Base-by-base conservation (phyloP, 495 filamentous ascomycete genomes). In the Physcia stellaris region DNA sequence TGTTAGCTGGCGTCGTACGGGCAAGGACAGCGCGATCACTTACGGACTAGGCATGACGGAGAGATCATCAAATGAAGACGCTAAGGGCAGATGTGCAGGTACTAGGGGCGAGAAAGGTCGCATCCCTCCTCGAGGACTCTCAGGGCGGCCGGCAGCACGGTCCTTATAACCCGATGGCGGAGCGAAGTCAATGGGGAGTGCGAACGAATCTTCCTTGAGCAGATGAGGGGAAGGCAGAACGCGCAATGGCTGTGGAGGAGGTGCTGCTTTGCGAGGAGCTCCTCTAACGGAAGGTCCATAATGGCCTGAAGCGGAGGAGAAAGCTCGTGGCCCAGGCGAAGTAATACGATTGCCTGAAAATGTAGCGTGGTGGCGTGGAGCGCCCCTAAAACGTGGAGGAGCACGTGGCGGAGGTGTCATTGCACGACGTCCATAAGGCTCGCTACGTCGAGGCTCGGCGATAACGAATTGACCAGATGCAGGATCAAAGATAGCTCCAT, bases 351-450 rank as follows among this genome's bases (percentile, higher is more conserved):
- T 56, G 22, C 67, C 63, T 5, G 69, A 66, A 45, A 65, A 57
- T 32, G 63, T 61, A 32, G 65, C 56, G 55, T 62, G 60, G 55
- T 71, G 54, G 32, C 66, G 55, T 34, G 55, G 41, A 34, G 49
- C 52, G 28, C 71, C 69, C 42, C 71, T 70, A 67, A 83, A 84
- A 35, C 83, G 72, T 24, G 84, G 79, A 23, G 76, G 77, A 34
- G 74, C 78, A 11, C 77, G 73, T 16, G 90, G 87, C 13, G 90
- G 92, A 21, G 90, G 90, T 20, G 92, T 96, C 90, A 98, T 98
- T 30, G 90, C 92, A 43, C 90, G 80, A 50, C 90, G 84, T 42
- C 68, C 73, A 2, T 90, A 67, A 7, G 84, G 85, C 55, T 94
- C 74, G 11, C 86, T 19, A 21, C 31, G 26, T 32, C 61, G 60